These are phyloP conservation scores for Rubia peregrina DNA, from an alignment of 305 asterid genomes.

Conservation along the genomic window DNA sequence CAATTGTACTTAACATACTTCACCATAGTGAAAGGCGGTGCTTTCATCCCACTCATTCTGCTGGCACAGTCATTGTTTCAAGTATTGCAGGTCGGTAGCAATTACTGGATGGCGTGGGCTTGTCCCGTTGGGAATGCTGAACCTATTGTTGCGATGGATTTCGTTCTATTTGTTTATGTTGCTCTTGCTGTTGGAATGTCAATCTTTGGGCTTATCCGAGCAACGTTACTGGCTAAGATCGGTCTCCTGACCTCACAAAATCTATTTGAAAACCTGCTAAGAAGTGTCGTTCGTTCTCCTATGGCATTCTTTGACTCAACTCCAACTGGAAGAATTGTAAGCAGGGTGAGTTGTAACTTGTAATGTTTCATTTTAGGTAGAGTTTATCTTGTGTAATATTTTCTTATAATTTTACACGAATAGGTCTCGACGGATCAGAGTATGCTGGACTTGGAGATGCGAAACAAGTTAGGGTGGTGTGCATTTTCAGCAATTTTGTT, in stretches of 20 bases:
- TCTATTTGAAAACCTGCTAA: slow-evolving; percentile 72
- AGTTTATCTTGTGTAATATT: neutral
- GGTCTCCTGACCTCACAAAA: slow-evolving; percentile 82
- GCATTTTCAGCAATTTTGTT: slow-evolving; percentile 90
- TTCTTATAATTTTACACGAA: neutral
- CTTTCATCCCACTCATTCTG: slow-evolving; percentile 65
- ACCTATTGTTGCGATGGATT: slow-evolving; percentile 44
- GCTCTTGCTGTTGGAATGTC: slow-evolving; percentile 77
- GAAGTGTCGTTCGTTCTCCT: slow-evolving; percentile 72
- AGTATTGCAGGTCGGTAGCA: slow-evolving; percentile 74
- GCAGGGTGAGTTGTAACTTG: slow-evolving; percentile 39
- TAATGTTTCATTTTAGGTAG: neutral
- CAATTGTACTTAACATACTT: slow-evolving; percentile 77
- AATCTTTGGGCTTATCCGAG: slow-evolving; percentile 63
- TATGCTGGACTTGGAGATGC: slow-evolving; percentile 89
- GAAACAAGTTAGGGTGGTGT: slow-evolving; percentile 79
- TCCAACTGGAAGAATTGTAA: slow-evolving; percentile 88
- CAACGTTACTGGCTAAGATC: slow-evolving; percentile 52
- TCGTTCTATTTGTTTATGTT: slow-evolving; percentile 53
- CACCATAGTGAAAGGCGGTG: slow-evolving; percentile 64
- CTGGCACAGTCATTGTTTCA: slow-evolving; percentile 85
- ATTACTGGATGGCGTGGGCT: slow-evolving; percentile 99
- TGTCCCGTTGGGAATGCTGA: slow-evolving; percentile 61
- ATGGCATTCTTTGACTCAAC: slow-evolving; percentile 98
- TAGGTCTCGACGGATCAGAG: slow-evolving; percentile 96